Base-by-base conservation (phyloP, 306 rosid species). In the Medicago arabica region DNA sequence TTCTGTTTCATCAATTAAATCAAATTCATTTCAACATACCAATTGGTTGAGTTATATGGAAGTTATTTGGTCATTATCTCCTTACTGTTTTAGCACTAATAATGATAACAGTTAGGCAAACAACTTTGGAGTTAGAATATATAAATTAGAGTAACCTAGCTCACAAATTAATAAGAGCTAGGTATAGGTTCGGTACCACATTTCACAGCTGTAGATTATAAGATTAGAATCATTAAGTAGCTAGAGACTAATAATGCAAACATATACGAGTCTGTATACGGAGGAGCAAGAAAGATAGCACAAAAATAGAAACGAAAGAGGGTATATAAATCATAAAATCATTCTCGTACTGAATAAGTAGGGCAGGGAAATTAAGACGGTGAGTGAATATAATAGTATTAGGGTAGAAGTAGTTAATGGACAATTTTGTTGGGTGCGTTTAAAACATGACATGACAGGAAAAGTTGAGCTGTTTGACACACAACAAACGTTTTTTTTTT, bases 361-460 rank as follows among this genome's bases (percentile, higher is more conserved):
- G 71, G 73, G 67, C n/a, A 75, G 61, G 69, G 65, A 72, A 59
- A 28, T 67, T 44, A 67, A 53, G 31, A 68, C 15, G 69, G 77
- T 57, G 51, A 64, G 38, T 16, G 38, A 16, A 36, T 34, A 39
- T 8, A 76, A 34, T 44, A 74, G 1, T 59, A 47, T 4, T 17
- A 41, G 0, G 67, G 53, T n/a, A 4, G 10, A 16, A 23, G 28
- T 23, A 65, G 50, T 75, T 17, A 65, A 66, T 49, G 39, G 41
- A 25, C 13, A 69, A 39, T 39, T 28, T 43, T 39, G 50, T 57
- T 25, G 54, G 78, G 46, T 47, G 90, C 88, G 85, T 89, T 88
- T 88, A 86, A 87, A 85, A 89, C 96, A 89, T 88, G 98, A 89
- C 92, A 86, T 86, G 98, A 89, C 90, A 93, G 95, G 81, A 36